Evolutionary conservation across 75 land plant species (phyloP).

Genomic region (Picea glauca): DNA sequence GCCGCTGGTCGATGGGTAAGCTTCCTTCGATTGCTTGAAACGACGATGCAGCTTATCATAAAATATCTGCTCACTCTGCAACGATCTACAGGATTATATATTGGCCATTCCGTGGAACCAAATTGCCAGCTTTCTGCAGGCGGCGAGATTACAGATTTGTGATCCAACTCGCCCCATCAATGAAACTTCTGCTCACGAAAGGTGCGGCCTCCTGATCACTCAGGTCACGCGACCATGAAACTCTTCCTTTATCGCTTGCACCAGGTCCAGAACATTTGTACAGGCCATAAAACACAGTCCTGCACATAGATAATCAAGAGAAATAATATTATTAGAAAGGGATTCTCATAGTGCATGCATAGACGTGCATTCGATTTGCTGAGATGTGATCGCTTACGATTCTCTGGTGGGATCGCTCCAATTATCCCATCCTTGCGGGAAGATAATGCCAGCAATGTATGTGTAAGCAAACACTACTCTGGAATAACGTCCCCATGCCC

Average conservation of each 20-base stretch:
- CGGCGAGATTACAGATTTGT: not conserved
- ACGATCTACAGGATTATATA: too few species aligned
- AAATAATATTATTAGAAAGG: not conserved
- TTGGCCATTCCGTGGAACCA: too few species aligned
- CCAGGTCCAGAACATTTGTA: conserved; percentile 35
- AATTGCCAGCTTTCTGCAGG: too few species aligned
- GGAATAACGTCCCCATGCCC: conserved; percentile 76
- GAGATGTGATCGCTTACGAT: conserved; percentile 6
- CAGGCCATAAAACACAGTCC: conserved; percentile 24
- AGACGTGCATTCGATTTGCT: not conserved
- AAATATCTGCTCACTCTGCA: too few species aligned
- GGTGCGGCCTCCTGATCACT: conserved; percentile 24
- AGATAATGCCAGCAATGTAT: conserved; percentile 44
- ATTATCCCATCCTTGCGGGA: conserved; percentile 65
- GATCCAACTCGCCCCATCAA: conserved; percentile 29
- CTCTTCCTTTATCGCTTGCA: conserved; percentile 11
- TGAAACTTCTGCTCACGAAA: conserved; percentile 13
- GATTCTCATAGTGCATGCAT: too few species aligned
- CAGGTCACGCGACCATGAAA: conserved; percentile 27
- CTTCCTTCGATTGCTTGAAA: too few species aligned
- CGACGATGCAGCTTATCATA: too few species aligned
- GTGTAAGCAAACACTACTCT: conserved; percentile 60
- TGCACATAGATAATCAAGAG: not conserved
- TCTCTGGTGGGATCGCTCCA: conserved; percentile 31
- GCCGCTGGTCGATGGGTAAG: too few species aligned